Conservation (phyloP, 371 early-diverging fungal species). For the Fennellomyces sp. region DNA sequence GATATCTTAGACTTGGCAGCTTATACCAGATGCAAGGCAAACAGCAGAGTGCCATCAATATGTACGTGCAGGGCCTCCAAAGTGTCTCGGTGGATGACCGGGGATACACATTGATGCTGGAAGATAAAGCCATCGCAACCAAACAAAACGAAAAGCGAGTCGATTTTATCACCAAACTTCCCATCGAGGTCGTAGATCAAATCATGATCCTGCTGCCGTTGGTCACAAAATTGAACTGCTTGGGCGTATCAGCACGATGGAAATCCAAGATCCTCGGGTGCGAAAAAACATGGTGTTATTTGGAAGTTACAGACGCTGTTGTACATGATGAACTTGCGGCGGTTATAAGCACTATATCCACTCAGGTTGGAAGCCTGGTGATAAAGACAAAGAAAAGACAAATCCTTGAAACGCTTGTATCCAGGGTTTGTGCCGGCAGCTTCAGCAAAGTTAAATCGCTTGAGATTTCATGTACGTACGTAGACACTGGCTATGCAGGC, state of each 20-base stretch:
- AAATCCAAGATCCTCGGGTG: not conserved
- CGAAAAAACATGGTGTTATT: too few relatives aligned
- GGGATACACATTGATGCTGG: not conserved
- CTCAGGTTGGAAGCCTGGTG: too few relatives aligned
- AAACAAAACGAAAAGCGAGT: not conserved
- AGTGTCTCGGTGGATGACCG: not conserved
- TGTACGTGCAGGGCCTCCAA: not conserved
- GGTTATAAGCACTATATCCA: not conserved
- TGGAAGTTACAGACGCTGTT: too few relatives aligned
- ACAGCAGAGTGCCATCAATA: not conserved
- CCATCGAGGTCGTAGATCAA: not conserved
- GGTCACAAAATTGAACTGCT: not conserved
- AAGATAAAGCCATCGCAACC: not conserved
- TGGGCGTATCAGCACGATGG: slow-evolving; percentile 1
- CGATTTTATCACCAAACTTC: not conserved
- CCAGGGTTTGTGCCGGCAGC: too few relatives aligned
- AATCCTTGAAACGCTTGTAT: too few relatives aligned
- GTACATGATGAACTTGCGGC: not conserved
- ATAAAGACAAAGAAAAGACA: too few relatives aligned
- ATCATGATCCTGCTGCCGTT: not conserved
- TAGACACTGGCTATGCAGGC: too few relatives aligned
- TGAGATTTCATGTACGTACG: too few relatives aligned
- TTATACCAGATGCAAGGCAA: slow-evolving; percentile 7
- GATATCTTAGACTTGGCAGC: slow-evolving; percentile 8
- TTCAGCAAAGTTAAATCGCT: too few relatives aligned